Base-by-base conservation (phyloP, 331 rosid genomes). In the Rosa hybrid region DNA sequence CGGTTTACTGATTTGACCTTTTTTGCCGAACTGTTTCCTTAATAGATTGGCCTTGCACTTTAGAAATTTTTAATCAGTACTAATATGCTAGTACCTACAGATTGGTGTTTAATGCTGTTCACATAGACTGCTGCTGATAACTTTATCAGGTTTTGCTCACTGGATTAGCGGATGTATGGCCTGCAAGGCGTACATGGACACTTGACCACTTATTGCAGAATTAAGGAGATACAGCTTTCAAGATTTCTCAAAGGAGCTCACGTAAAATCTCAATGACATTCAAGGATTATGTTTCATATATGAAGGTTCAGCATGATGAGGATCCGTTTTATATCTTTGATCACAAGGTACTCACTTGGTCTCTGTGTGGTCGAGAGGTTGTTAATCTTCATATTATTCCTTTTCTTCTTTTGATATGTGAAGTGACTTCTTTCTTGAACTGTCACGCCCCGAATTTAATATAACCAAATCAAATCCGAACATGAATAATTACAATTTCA, bases 101-200 rank as follows among this genome's bases (percentile, higher is more conserved):
- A 65, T 51, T 65, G 14, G 49, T 81, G 75, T 51, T 76, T 83
- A 73, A 30, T 78, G 72, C 59, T 30, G 30, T 74, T 67, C 56
- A 12, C 78, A 27, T 27, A 27, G 30, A 27, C 30, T 27, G 30
- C 1, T 84, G 80, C 80, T 80, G 79, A 85, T 80, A 48, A 21
- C 10, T 75, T 44, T 82, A 56, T 75, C 88, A 96, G 99, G 92
- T 96, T 78, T 76, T 96, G 86, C 86, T 96, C 71, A 80, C 83
- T 71, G 94, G 94, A 76, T 84, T 96, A 86, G 91, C 91, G 59
- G 97, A 96, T 72, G 63, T 87, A 60, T 96, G 99, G 99, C 94
- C 97, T 23, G 99, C 99, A 71, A 89, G 91, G 90, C 73, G 76
- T 84, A 83, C 87, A 79, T 96, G 99, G 99, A 89, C 93, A 82